A percentile compares a stretch with the other conserved stretches of the same genome.
Evolutionary conservation across 1,284 basidiomycete genomes (phyloP).

Genomic region (Volvariella surrecta): DNA sequence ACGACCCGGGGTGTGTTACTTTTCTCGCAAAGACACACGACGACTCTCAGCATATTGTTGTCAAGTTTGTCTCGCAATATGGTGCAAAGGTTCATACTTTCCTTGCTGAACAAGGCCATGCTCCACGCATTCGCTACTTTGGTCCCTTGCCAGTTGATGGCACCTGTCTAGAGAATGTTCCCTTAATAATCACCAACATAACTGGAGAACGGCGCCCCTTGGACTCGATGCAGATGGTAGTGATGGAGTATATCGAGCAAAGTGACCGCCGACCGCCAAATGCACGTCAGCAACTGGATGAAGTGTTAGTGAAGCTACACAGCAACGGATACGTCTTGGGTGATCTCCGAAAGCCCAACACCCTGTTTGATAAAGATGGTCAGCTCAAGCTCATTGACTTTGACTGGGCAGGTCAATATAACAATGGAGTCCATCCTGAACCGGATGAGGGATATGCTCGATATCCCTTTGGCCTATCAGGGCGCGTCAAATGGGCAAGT

Average conservation of each 20-base stretch:
- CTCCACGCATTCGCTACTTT: conserved; percentile 1
- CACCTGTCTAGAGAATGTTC: not conserved
- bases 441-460: too few relatives aligned
- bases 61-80: conserved; percentile 5
- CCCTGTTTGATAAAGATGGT: conserved; percentile 7
- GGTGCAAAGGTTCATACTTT: not conserved
- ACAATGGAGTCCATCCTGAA: too few relatives aligned
- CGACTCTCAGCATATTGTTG: not conserved
- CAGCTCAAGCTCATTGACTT: conserved; percentile 11
- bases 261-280: not conserved
- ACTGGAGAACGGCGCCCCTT: not conserved
- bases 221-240: conserved; percentile 11
- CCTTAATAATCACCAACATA: too few relatives aligned
- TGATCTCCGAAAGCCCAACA: conserved; percentile 7
- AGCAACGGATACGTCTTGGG: conserved; percentile 9
- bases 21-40: conserved; percentile 1
- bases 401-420: conserved; percentile 11
- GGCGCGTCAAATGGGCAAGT: conserved; percentile 1
- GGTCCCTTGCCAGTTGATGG: not conserved
- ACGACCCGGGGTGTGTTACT: not conserved
- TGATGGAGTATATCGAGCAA: not conserved
- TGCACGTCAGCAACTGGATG: not conserved
- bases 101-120: not conserved
- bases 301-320: conserved; percentile 4
- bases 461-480: conserved; percentile 6